These are phyloP conservation scores for Clavariopsis aquatica DNA, from an alignment of 495 filamentous ascomycete genomes.

Conservation along the genomic window DNA sequence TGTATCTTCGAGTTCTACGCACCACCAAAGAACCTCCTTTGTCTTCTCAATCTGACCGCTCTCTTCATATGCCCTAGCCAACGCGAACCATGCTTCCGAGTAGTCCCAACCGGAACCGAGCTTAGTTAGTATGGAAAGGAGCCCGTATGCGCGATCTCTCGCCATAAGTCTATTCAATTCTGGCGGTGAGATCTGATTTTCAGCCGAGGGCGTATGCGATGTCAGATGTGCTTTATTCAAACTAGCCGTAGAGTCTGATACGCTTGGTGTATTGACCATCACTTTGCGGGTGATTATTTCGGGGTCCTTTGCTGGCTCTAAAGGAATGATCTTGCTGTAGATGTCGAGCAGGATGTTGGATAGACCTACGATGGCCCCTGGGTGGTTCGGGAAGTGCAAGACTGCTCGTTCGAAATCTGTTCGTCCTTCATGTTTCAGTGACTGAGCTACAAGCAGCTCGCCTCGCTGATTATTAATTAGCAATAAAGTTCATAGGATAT, in stretches of 20 bases:
- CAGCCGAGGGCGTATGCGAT: conserved; percentile 32
- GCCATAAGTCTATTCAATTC: conserved; percentile 77
- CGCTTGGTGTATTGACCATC: conserved; percentile 3
- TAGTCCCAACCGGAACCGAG: conserved; percentile 88
- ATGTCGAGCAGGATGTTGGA: conserved; percentile 84
- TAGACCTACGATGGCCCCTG: conserved; percentile 76
- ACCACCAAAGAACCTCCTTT: conserved; percentile 75
- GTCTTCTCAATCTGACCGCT: conserved; percentile 81
- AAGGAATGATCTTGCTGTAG: conserved; percentile 63
- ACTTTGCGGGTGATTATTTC: background rate
- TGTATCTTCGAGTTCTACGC: conserved; percentile 70
- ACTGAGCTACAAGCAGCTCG: conserved; percentile 63
- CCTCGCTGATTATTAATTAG: conserved; percentile 61
- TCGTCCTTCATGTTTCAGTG: conserved; percentile 64
- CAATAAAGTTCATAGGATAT: background rate
- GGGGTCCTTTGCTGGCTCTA: conserved; percentile 44
- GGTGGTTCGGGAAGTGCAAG: conserved; percentile 70
- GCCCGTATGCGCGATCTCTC: conserved; percentile 79
- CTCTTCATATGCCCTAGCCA: conserved; percentile 82
- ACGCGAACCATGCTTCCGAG: conserved; percentile 88
- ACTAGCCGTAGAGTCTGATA: conserved; percentile 3
- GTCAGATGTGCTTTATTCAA: conserved; percentile 17
- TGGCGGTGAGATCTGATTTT: conserved; percentile 53
- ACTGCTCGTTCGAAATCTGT: conserved; percentile 78
- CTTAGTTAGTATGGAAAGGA: conserved; percentile 79